Base-by-base conservation (phyloP, 139 green algal genomes). In the Klebsormidium nitens region DNA sequence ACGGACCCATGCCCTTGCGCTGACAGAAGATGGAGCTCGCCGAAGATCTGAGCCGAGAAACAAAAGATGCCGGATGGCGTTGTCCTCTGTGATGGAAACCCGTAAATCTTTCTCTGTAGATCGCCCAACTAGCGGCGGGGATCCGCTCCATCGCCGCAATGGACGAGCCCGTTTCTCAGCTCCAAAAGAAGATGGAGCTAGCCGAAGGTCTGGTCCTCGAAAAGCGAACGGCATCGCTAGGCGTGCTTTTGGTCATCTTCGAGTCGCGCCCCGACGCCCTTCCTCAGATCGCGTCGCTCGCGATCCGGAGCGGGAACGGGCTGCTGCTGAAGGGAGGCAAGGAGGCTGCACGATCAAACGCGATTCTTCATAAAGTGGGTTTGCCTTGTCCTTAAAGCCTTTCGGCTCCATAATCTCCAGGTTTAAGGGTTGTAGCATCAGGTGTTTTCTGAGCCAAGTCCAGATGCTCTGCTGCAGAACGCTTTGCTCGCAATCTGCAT, bases 201-300 rank as follows among this genome's bases (percentile, higher is more conserved):
- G 89, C 92, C 29, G 87, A 98, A 35, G 93, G 87, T 77, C 82
- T 99, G 19, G 75, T 87, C 3, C 85, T 99, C 35, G 89, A 96
- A 66, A 95, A 96, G 81, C 78, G 92, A 48, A 95, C 90, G 1
- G 82, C 83, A 0, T 90, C 94, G 47, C 93, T 99, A 46, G 94
- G 94, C 5, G 94, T 99, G 65, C 84, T 98, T 71, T 78, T 99
- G 34, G 89, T 99, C 82, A 99, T 99, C 80, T 99, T 98, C 69
- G 94, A 99, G 87, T 87, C 91, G 2, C 84, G 94, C 0, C 94
- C 94, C 0, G 93, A 98, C 71, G 93, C 93, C 1, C 85, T 98
- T 75, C 91, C 92, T 4, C 70, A 87, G 66, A 96, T 98, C 63
- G 89, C 88, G 36, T 66, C 85, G 1, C 81, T 97, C 34, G 86